Conservation (phyloP, 768 basidiomycete species). For the Pisolithus sp. region DNA sequence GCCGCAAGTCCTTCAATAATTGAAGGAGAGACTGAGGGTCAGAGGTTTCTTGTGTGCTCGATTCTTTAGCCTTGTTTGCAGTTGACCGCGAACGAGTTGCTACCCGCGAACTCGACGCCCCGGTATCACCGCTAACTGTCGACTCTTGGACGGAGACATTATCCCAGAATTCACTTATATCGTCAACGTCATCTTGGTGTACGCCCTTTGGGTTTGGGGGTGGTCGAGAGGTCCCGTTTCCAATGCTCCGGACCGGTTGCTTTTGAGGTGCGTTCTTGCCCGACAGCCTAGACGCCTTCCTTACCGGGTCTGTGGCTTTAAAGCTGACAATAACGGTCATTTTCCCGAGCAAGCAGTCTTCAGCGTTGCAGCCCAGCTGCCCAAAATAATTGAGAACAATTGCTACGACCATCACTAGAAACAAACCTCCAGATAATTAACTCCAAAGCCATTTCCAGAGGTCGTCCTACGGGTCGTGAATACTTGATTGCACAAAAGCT, state of each 20-base stretch:
- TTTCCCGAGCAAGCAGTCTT: slow-evolving; percentile 14
- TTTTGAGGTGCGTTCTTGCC: slow-evolving; percentile 6
- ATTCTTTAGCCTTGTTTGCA: background rate
- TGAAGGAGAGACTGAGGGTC: slow-evolving; percentile 8
- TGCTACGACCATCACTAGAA: background rate
- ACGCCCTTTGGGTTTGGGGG: slow-evolving; percentile 7
- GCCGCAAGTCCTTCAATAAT: slow-evolving; percentile 17
- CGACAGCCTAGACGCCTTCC: background rate
- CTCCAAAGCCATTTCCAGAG: slow-evolving; percentile 45
- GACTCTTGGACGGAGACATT: slow-evolving; percentile 10
- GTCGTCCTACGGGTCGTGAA: slow-evolving; percentile 42
- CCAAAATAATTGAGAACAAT: background rate
- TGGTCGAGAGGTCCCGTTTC: slow-evolving; percentile 14
- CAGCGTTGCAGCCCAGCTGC: slow-evolving; percentile 16
- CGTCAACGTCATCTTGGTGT: slow-evolving; percentile 18
- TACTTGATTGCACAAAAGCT: slow-evolving; percentile 44
- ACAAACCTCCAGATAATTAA: slow-evolving; percentile 47
- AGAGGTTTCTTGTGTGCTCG: background rate
- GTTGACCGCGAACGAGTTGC: slow-evolving; percentile 8
- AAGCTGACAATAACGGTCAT: slow-evolving; percentile 20
- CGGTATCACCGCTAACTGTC: background rate
- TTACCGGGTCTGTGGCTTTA: slow-evolving; percentile 17
- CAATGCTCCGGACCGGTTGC: slow-evolving; percentile 2
- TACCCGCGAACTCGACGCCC: slow-evolving; percentile 5
- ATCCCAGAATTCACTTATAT: slow-evolving; percentile 21